Base-by-base conservation (phyloP, 805 yeast genomes). In the Yarrowia sp. region DNA sequence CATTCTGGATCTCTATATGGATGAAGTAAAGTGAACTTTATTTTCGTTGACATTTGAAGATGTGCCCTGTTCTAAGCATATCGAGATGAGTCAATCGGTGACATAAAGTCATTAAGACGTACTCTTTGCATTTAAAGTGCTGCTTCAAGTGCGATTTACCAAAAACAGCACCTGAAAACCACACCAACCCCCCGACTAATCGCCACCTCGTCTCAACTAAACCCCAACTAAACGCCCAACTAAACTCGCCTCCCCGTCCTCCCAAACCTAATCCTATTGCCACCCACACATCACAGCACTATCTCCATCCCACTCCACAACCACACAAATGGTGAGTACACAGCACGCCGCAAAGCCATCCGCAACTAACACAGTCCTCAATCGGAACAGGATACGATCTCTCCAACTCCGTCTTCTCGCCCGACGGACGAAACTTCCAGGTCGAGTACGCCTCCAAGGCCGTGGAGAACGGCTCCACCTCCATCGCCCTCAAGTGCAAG, bases 351-450 rank as follows among this genome's bases (percentile, higher is more conserved):
- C 31, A 18, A 18, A 4, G 22, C 38, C 14, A n/a, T 27, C 36
- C 7, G n/a, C 29, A 4, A 4, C 61, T 55, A 55, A 44, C 47
- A 29, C 60, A 74, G 93, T 88, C 98, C 38, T 94, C 99, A 49
- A 92, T 94, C 69, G 99, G 99, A 69, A 94, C 99, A 27, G 99
- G 99, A 18, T 94, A 94, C 84, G 99, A 94, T 81, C 85, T 94
- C 72, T 90, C 97, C 32, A 94, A 94, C 79, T 87, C 96, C 77
- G 97, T 93, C 65, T 94, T 94, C 78, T 85, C 90, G 62, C 93
- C 93, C 63, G 82, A 69, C 71, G 81, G 82, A 71, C 77, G 80
- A 75, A 73, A 61, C 75, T 94, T 94, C 78, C 99, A 94, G 76
- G 99, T 94, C 18, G 99, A 94, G 75, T 94, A 94, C 71, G 99